Conservation (phyloP, 495 filamentous ascomycete species). For the Venustampulla echinocandica region DNA sequence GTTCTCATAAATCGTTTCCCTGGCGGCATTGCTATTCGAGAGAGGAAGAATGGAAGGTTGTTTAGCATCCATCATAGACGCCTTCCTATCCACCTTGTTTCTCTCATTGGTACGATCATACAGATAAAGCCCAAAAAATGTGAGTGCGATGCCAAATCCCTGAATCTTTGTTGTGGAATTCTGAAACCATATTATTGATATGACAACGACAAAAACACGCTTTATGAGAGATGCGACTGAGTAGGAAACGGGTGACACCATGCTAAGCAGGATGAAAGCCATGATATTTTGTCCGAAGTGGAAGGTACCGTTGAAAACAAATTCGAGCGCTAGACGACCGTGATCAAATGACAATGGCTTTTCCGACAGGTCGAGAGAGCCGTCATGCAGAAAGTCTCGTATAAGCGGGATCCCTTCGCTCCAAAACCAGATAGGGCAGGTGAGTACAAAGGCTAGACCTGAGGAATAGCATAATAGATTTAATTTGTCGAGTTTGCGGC, state of each 20-base stretch:
- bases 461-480: conserved; percentile 96
- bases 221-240: conserved; percentile 93
- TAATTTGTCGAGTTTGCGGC: conserved; percentile 85
- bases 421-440: conserved; percentile 89
- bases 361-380: conserved; percentile 52
- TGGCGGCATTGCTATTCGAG: conserved; percentile 14
- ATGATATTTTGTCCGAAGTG: conserved; percentile 96
- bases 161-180: conserved; percentile 76
- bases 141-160: conserved; percentile 74
- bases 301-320: conserved; percentile 93
- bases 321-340: conserved; percentile 68
- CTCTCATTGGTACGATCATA: conserved; percentile 89
- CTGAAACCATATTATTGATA: conserved; percentile 94
- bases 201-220: conserved; percentile 91
- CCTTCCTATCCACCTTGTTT: conserved; percentile 70
- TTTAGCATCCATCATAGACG: conserved; percentile 39
- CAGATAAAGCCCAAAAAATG: conserved; percentile 87
- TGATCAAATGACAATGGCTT: conserved; percentile 62
- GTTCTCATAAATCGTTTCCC: conserved; percentile 29
- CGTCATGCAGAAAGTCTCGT: conserved; percentile 60
- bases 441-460: conserved; percentile 81
- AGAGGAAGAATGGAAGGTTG: conserved; percentile 58
- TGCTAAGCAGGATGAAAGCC: conserved; percentile 81
- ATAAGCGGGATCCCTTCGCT: conserved; percentile 74
- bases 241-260: conserved; percentile 94